Conservation (phyloP, 306 rosid genomes). For the Rosa chinensis region DNA sequence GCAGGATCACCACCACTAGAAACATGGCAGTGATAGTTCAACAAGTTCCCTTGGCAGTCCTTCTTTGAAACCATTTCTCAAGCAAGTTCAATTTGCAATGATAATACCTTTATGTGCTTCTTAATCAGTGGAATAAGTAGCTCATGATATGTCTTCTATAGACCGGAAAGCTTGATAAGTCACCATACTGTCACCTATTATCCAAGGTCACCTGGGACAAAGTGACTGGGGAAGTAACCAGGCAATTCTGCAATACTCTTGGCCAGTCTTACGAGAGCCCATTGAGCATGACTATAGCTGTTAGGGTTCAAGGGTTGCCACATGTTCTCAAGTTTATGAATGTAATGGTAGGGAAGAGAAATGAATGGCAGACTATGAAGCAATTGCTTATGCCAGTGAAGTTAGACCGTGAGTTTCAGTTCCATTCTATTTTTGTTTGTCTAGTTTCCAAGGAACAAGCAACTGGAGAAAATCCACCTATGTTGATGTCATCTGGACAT, state of each 20-base stretch:
- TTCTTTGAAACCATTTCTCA: conserved; percentile 17
- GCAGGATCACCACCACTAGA: conserved; percentile 84
- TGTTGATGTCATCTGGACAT: conserved; percentile 89
- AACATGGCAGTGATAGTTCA: conserved; percentile 8
- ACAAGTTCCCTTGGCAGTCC: conserved; percentile 25
- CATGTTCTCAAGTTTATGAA: conserved; percentile 72
- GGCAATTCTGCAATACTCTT: conserved; percentile 83
- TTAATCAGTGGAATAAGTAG: conserved; percentile 54
- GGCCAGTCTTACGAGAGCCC: conserved; percentile 83
- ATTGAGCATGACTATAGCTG: conserved; percentile 70
- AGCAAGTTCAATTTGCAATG: conserved; percentile 34
- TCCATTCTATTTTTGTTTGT: conserved; percentile 91
- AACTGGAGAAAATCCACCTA: conserved; percentile 83
- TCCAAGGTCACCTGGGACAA: conserved; percentile 69
- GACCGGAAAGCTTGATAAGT: conserved; percentile 73
- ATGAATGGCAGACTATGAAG: conserved; percentile 85
- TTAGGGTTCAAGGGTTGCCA: conserved; percentile 78
- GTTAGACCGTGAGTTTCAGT: conserved; percentile 74
- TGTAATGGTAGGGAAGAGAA: conserved; percentile 86
- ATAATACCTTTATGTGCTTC: conserved; percentile 19
- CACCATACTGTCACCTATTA: conserved; percentile 60
- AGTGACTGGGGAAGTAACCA: conserved; percentile 62
- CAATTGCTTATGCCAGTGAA: conserved; percentile 83
- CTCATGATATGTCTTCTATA: conserved; percentile 75
- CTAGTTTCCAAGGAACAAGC: conserved; percentile 94